Evolutionary conservation across 495 filamentous ascomycete species (phyloP).

Genomic region (Parathielavia hyrcaniae): DNA sequence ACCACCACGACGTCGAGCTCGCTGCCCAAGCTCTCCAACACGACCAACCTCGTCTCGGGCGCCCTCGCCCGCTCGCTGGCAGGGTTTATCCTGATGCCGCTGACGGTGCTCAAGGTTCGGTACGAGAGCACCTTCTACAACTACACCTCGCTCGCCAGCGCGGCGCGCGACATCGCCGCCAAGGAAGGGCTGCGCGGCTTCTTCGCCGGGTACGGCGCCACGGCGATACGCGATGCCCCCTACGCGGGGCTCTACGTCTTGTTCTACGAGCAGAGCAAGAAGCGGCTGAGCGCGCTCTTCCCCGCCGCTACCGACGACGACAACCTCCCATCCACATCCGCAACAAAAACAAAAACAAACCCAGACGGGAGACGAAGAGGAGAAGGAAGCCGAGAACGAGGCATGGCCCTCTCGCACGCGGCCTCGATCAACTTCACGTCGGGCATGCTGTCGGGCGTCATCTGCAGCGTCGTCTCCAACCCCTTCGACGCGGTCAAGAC

Average conservation of each 20-base stretch:
- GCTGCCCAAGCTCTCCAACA: constrained; percentile 76
- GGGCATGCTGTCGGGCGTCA: constrained; percentile 64
- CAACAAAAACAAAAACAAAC: background rate
- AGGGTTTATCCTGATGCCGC: constrained; percentile 89
- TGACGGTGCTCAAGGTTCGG: constrained; percentile 94
- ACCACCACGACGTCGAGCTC: constrained; percentile 55
- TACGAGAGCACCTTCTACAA: constrained; percentile 81
- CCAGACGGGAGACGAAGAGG: background rate
- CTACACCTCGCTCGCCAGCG: constrained; percentile 70
- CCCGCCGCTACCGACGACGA: constrained; percentile 7
- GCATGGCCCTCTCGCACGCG: constrained; percentile 42
- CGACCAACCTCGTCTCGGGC: constrained; percentile 78
- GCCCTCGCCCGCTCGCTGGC: constrained; percentile 76
- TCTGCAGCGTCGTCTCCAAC: constrained; percentile 81
- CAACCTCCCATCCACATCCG: background rate
- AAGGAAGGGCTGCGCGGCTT: constrained; percentile 76
- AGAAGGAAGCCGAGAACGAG: background rate
- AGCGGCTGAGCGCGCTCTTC: constrained; percentile 46
- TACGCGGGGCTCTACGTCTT: constrained; percentile 93
- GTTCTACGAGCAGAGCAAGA: constrained; percentile 88
- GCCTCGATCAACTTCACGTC: constrained; percentile 78
- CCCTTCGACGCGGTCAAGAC: constrained; percentile 98
- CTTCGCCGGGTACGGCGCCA: constrained; percentile 90
- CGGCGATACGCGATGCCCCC: constrained; percentile 85
- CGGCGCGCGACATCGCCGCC: constrained; percentile 65